These are phyloP conservation scores for Coleophoma eucalyptorum DNA, from an alignment of 2,329 filamentous ascomycete genomes.

Conservation along the genomic window DNA sequence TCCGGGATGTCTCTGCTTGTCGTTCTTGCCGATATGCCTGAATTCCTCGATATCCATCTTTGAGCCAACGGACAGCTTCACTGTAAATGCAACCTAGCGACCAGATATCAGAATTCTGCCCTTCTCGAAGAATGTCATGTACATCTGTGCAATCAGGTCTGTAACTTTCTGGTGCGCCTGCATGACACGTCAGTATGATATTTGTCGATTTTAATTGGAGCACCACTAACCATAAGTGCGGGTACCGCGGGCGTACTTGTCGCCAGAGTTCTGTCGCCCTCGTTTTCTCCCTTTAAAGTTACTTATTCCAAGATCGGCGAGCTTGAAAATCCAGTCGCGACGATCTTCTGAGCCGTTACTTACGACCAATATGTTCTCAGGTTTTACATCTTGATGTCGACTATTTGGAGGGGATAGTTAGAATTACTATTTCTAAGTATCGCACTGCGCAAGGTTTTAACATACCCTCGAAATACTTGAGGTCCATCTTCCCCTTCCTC, in stretches of 20 bases:
- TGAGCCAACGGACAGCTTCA: conserved; percentile 24
- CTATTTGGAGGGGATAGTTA: conserved; percentile 9
- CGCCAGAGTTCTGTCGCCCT: neutral
- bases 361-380: conserved; percentile 25
- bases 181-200: conserved; percentile 1
- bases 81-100: conserved; percentile 29
- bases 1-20: conserved; percentile 10
- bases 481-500: neutral
- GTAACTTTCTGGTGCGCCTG: conserved; percentile 29
- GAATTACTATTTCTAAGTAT: too few relatives aligned
- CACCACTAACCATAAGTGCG: conserved; percentile 13
- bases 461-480: conserved; percentile 8
- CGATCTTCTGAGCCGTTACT: conserved; percentile 13
- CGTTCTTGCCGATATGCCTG: conserved; percentile 19
- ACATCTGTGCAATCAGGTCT: conserved; percentile 3
- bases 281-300: neutral
- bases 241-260: conserved; percentile 5
- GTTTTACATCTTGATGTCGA: conserved; percentile 29
- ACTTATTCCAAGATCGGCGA: conserved; percentile 25
- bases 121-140: conserved; percentile 4
- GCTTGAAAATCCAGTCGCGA: conserved; percentile 24
- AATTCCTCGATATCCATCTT: conserved; percentile 19
- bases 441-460: too few relatives aligned
- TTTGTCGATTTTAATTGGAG: neutral
- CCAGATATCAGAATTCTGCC: conserved; percentile 26